phyloP scores from a whole-genome alignment of 2,329 filamentous ascomycete species.

The Rhynchosporium secalis region DNA sequence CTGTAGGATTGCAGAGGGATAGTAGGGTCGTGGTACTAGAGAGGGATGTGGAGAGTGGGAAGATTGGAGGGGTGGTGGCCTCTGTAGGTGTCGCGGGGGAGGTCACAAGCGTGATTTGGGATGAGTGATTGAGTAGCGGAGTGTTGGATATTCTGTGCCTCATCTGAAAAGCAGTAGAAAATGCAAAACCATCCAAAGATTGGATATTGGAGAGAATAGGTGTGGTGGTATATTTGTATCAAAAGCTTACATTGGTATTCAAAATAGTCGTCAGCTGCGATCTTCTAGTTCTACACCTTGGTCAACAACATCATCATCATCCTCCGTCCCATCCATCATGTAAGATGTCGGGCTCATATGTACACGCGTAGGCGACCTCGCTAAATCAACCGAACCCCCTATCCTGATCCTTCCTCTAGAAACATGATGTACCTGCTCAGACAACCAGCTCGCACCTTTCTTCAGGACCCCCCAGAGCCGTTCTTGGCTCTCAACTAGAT shows the following conservation, averaged over 20 bases:
- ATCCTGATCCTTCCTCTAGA: conserved; percentile 60
- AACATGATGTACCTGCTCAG: conserved; percentile 52
- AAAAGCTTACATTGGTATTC: conserved; percentile 7
- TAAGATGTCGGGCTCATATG: conserved; percentile 35
- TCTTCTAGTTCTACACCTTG: conserved; percentile 46
- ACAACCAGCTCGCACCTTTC: conserved; percentile 57
- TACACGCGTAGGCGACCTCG: conserved; percentile 40
- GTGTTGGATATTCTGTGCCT: not conserved
- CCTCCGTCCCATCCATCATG: conserved; percentile 55
- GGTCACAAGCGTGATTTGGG: conserved; percentile 37
- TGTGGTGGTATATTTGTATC: not conserved
- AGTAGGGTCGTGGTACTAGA: conserved; percentile 45
- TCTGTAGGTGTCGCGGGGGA: conserved; percentile 30
- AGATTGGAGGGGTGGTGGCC: conserved; percentile 41
- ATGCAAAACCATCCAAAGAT: not conserved
- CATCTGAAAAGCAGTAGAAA: not conserved
- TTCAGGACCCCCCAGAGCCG: conserved; percentile 62
- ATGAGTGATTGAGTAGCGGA: conserved; percentile 28
- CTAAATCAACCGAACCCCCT: conserved; percentile 36
- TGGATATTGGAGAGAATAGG: not conserved
- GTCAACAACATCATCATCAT: conserved; percentile 43
- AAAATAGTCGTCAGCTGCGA: conserved; percentile 23
- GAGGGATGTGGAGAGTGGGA: conserved; percentile 45
- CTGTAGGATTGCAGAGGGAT: conserved; percentile 47
- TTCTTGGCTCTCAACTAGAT: conserved; percentile 60